phyloP scores from a whole-genome alignment of 2,329 filamentous ascomycete genomes.

The Byssochlamys sp. region DNA sequence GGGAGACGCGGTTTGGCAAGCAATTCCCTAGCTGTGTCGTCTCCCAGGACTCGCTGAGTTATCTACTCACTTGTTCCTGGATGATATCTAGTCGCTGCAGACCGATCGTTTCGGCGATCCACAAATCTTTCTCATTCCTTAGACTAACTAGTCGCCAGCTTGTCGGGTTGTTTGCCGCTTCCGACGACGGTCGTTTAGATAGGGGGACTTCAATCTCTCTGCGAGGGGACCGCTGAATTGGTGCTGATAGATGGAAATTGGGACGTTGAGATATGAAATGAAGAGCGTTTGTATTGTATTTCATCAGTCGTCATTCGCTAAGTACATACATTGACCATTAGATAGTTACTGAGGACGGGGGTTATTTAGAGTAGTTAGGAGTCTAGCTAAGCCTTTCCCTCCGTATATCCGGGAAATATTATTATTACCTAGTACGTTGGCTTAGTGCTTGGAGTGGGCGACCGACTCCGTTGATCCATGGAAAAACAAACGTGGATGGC shows the following conservation, averaged over 20 bases:
- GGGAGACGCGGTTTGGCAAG: not conserved
- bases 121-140: not conserved
- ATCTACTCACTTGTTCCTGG: too few species aligned
- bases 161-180: not conserved
- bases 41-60: not conserved
- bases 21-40: not conserved
- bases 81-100: too few species aligned
- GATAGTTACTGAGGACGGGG: not conserved
- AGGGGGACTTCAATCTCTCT: not conserved
- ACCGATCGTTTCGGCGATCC: not conserved
- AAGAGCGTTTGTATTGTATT: not conserved
- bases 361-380: too few species aligned
- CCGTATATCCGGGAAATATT: not conserved
- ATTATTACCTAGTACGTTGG: too few species aligned
- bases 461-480: not conserved
- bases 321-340: not conserved
- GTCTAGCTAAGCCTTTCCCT: not conserved
- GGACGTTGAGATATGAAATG: not conserved
- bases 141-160: not conserved
- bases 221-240: not conserved
- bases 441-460: not conserved
- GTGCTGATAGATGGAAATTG: not conserved
- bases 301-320: not conserved
- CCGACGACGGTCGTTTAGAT: not conserved
- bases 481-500: not conserved